phyloP scores from a whole-genome alignment of 2,329 filamentous ascomycete species.

The Tympanopsis confertula region DNA sequence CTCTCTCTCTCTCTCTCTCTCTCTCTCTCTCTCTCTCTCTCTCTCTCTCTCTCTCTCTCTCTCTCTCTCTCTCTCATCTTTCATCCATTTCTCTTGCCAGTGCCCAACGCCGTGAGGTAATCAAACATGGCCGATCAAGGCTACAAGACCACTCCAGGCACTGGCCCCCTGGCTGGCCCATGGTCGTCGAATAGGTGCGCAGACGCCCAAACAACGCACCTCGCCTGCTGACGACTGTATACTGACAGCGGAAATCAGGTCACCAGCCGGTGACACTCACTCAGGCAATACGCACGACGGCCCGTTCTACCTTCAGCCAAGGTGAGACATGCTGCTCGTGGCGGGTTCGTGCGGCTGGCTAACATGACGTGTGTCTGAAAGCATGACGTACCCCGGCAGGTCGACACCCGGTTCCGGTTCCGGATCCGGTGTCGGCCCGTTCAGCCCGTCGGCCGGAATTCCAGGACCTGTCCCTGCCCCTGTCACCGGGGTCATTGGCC shows the following conservation, averaged over 20 bases:
- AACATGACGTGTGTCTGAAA: not conserved
- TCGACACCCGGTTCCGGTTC: not conserved
- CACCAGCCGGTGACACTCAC: not conserved
- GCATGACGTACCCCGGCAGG: not conserved
- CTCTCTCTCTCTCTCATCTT: not conserved
- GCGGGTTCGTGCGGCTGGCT: not conserved
- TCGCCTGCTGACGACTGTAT: not conserved
- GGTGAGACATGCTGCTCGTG: not conserved
- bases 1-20: slow-evolving; percentile 22
- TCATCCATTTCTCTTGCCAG: not conserved
- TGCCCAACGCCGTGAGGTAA: not conserved
- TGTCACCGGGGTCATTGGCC: not conserved
- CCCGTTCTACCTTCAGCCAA: not conserved
- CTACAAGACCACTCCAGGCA: not conserved
- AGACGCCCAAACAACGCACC: not conserved
- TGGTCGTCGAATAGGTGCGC: not conserved
- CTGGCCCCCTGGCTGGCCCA: not conserved
- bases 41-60: not conserved
- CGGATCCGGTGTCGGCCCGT: too few relatives aligned
- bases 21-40: not conserved
- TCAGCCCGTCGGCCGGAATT: too few relatives aligned
- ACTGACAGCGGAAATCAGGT: not conserved
- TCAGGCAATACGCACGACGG: not conserved
- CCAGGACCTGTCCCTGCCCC: not conserved
- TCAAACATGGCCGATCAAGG: not conserved